Conservation (phyloP, 148 eudicot species). For the Rhododendron williamsianum region DNA sequence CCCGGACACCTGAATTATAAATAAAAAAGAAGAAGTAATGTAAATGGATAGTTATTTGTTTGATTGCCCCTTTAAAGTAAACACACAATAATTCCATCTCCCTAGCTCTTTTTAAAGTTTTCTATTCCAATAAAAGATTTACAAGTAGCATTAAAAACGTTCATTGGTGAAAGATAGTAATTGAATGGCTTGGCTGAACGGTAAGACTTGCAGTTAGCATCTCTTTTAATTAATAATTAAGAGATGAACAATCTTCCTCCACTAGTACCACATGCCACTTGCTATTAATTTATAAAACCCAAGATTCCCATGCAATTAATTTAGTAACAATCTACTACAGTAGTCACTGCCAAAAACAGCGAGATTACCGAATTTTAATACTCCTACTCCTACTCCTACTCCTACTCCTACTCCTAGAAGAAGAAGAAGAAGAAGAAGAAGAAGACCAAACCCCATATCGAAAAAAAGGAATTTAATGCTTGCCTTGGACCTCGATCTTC, state of each 20-base stretch:
- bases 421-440: conserved; percentile 1
- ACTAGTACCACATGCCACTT: not conserved
- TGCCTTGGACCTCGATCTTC: conserved; percentile 29
- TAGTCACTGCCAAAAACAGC: not conserved
- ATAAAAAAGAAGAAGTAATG: too few relatives aligned
- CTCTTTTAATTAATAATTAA: too few relatives aligned
- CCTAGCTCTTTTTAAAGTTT: not conserved
- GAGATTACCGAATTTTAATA: conserved; percentile 2
- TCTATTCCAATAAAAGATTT: not conserved
- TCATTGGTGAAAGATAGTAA: not conserved
- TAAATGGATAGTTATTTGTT: too few relatives aligned
- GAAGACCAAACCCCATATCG: conserved; percentile 33
- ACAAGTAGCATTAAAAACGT: too few relatives aligned
- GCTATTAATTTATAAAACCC: not conserved
- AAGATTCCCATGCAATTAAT: not conserved
- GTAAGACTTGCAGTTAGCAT: not conserved
- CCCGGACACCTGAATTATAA: too few relatives aligned
- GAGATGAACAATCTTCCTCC: not conserved
- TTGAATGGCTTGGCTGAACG: not conserved
- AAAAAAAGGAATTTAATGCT: conserved; percentile 37
- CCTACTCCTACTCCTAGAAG: not conserved
- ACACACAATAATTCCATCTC: not conserved
- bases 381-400: not conserved
- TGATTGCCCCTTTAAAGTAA: too few relatives aligned
- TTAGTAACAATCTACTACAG: not conserved